Evolutionary conservation across 208 protist species (phyloP).

Genomic region (Acanthamoeba healyi): DNA sequence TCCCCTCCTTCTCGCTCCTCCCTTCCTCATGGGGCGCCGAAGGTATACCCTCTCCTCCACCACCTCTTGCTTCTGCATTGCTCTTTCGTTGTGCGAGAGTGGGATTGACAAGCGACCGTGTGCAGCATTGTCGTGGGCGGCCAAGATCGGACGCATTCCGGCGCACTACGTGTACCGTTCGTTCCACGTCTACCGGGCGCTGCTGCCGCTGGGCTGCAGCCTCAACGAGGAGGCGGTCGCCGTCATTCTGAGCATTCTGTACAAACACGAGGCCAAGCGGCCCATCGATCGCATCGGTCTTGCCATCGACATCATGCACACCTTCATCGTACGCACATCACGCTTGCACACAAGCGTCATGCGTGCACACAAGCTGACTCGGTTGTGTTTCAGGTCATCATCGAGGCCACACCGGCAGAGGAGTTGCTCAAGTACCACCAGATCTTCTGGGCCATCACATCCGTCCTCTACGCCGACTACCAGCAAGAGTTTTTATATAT

Average conservation of each 20-base stretch:
- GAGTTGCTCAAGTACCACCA: conserved; percentile 5
- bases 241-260: conserved; percentile 3
- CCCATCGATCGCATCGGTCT: conserved; percentile 19
- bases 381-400: no score
- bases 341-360: no score
- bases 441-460: conserved; percentile 30
- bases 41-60: not conserved
- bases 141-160: conserved; percentile 21
- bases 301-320: conserved; percentile 63
- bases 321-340: no score
- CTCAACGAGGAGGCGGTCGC: conserved; percentile 20
- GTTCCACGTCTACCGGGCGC: conserved; percentile 39
- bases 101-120: no score
- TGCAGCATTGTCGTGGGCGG: conserved; percentile 16
- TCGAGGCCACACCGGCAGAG: conserved; percentile 24
- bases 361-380: no score
- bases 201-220: conserved; percentile 1
- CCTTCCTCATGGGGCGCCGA: not conserved
- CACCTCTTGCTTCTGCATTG: not conserved
- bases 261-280: conserved; percentile 48
- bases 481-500: conserved; percentile 29
- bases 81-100: not conserved
- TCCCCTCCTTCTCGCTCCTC: not conserved
- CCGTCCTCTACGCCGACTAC: conserved; percentile 25
- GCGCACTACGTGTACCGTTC: conserved; percentile 57